phyloP scores from a whole-genome alignment of 495 filamentous ascomycete species.

The Immersiella caudata region DNA sequence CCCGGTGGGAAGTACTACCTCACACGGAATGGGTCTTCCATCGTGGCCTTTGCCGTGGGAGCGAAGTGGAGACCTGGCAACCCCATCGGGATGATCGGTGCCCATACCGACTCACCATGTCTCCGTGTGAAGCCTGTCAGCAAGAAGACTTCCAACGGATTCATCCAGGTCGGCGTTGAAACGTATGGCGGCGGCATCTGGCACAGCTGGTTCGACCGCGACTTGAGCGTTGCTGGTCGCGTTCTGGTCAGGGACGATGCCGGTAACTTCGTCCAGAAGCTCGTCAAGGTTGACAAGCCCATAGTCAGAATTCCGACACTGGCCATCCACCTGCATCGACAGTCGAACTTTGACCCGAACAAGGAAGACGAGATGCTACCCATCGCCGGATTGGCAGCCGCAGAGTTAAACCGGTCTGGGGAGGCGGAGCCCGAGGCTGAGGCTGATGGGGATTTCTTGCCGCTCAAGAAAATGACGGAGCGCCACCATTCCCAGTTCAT shows the following conservation, averaged over 20 bases:
- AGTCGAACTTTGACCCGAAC: slow-evolving; percentile 85
- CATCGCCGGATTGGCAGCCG: slow-evolving; percentile 82
- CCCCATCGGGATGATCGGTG: slow-evolving; percentile 91
- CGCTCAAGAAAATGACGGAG: slow-evolving; percentile 74
- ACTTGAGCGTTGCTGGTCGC: slow-evolving; percentile 87
- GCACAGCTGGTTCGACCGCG: slow-evolving; percentile 92
- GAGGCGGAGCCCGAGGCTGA: slow-evolving; percentile 43
- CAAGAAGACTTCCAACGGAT: slow-evolving; percentile 82
- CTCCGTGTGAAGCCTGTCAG: slow-evolving; percentile 91
- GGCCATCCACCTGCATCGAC: slow-evolving; percentile 89
- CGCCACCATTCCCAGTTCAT: slow-evolving; percentile 89
- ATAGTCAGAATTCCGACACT: slow-evolving; percentile 90
- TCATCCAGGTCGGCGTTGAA: slow-evolving; percentile 93
- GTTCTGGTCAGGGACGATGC: slow-evolving; percentile 77
- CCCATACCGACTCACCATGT: slow-evolving; percentile 93
- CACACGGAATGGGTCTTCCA: slow-evolving; percentile 90
- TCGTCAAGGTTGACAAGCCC: slow-evolving; percentile 88
- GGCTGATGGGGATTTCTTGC: slow-evolving; percentile 61
- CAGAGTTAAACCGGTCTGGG: slow-evolving; percentile 75
- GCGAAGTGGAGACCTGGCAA: slow-evolving; percentile 93
- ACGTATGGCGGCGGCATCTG: slow-evolving; percentile 89
- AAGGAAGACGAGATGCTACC: slow-evolving; percentile 96
- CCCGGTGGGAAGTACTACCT: slow-evolving; percentile 96
- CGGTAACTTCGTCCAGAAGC: slow-evolving; percentile 76
- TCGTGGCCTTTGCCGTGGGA: slow-evolving; percentile 93